These are phyloP conservation scores for Iris macrosiphon DNA, from an alignment of 106 monocot genomes.

Conservation along the genomic window DNA sequence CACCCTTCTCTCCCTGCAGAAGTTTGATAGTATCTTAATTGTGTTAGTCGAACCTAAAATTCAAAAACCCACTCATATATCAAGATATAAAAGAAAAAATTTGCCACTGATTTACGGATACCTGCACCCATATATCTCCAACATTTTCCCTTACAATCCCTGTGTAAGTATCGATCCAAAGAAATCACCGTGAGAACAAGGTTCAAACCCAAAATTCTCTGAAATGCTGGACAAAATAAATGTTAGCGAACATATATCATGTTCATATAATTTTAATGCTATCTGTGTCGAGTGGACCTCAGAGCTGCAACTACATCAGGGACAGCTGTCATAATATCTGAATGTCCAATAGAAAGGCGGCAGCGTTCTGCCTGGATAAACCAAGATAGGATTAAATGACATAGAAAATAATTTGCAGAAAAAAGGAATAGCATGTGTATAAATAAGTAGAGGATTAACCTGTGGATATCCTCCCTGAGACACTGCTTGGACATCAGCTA, in stretches of 20 bases:
- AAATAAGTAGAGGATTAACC: conserved; percentile 10
- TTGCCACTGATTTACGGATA: no score
- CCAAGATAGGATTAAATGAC: background rate
- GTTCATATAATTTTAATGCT: background rate
- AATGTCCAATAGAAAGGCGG: conserved; percentile 68
- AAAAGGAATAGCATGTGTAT: background rate
- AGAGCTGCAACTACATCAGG: conserved; percentile 75
- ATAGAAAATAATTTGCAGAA: no score
- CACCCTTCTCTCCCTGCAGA: conserved; percentile 73
- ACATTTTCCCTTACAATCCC: conserved; percentile 77
- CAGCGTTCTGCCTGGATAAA: conserved; percentile 70
- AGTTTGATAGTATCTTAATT: no score
- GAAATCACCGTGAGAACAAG: conserved; percentile 90
- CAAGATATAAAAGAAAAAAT: no score
- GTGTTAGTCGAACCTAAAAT: no score
- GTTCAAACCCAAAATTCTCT: conserved; percentile 87
- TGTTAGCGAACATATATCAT: conserved; percentile 24
- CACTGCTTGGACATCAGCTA: conserved; percentile 54
- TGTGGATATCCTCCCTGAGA: conserved; percentile 82
- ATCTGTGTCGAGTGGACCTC: conserved; percentile 28
- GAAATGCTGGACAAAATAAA: conserved; percentile 43
- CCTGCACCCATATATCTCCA: conserved; percentile 92
- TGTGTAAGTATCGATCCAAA: conserved; percentile 75
- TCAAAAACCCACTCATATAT: no score
- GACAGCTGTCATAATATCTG: conserved; percentile 36